A percentile compares a stretch with the other conserved stretches of the same genome.
phyloP scores from a whole-genome alignment of 345 rosid genomes.

The Hibiscus mutabilis region DNA sequence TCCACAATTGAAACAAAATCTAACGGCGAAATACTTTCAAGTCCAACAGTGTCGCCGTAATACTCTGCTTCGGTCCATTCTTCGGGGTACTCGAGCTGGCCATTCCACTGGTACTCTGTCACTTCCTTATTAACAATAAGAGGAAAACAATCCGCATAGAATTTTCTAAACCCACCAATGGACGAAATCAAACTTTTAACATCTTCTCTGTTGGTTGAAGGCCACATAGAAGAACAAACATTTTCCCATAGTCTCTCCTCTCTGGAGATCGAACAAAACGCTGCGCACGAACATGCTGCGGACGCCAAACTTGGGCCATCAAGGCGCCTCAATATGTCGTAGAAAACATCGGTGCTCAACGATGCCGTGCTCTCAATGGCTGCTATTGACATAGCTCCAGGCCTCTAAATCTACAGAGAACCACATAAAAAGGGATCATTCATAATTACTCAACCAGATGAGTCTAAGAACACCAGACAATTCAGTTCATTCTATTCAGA shows the following conservation, averaged over 20 bases:
- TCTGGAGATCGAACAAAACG: conserved; percentile 59
- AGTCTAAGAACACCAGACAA: background rate
- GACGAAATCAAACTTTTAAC: conserved; percentile 48
- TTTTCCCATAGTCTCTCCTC: conserved; percentile 74
- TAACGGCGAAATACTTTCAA: conserved; percentile 40
- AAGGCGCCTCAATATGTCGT: conserved; percentile 67
- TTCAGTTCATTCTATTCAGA: background rate
- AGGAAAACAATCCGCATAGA: conserved; percentile 68
- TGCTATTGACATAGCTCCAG: conserved; percentile 24
- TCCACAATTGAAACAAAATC: conserved; percentile 69
- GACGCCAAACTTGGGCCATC: conserved; percentile 68
- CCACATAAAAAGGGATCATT: background rate
- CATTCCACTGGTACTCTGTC: conserved; percentile 44
- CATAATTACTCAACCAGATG: background rate
- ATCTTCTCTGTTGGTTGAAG: conserved; percentile 57
- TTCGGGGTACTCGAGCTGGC: conserved; percentile 46
- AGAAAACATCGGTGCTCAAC: conserved; percentile 54
- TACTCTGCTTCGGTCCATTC: conserved; percentile 75
- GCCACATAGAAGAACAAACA: conserved; percentile 74
- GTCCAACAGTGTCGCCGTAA: conserved; percentile 51
- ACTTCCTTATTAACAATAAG: conserved; percentile 69
- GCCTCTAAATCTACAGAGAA: conserved; percentile 2
- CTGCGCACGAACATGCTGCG: conserved; percentile 67
- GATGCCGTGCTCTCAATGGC: conserved; percentile 39
- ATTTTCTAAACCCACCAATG: conserved; percentile 70